Base-by-base conservation (phyloP, 768 basidiomycete genomes). In the Trametes elegans region DNA sequence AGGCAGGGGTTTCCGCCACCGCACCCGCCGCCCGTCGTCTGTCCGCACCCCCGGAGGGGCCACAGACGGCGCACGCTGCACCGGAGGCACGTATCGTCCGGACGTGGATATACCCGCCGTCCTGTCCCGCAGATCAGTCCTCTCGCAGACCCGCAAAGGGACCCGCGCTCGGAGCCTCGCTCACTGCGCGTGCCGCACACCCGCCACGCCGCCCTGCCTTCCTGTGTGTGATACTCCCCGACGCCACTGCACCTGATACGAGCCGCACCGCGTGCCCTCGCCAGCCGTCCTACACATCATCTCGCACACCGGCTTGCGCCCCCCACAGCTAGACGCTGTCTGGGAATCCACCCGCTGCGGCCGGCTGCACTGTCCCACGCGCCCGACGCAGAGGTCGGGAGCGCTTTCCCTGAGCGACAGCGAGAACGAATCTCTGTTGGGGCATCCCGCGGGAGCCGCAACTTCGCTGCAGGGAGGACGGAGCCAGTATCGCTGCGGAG, bases 381-480 rank as follows among this genome's bases (percentile, higher is more conserved):
- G 54, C 61, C 60, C 55, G 26, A 19, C 24, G 50, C 18, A 29
- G 14, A 44, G 26, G 38, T 35, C 44, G 48, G 58, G 49, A 57
- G 53, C 23, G 38, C 51, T 54, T 60, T 61, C 42, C 57, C 55
- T 55, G 57, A 53, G 65, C 68, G 73, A 66, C 69, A 72, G 75
- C 75, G 80, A 82, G 81, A 78, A 74, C 78, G 67, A 80, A 76
- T 78, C 80, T 80, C 79, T 82, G 65, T 78, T 79, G 70, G 62
- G 64, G 64, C 70, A 66, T 72, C 78, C 78, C 76, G 63, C 34
- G 63, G 74, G 68, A 74, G 62, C 61, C 65, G 57, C 71, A 78
- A 79, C 68, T 74, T 71, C 72, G 71, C 62, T 29, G 59, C 57
- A 28, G 50, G 58, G 57, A 49, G 47, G 60, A 47, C 60, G 35